Evolutionary conservation across 495 filamentous ascomycete genomes (phyloP).

Genomic region (Darksidea phi): DNA sequence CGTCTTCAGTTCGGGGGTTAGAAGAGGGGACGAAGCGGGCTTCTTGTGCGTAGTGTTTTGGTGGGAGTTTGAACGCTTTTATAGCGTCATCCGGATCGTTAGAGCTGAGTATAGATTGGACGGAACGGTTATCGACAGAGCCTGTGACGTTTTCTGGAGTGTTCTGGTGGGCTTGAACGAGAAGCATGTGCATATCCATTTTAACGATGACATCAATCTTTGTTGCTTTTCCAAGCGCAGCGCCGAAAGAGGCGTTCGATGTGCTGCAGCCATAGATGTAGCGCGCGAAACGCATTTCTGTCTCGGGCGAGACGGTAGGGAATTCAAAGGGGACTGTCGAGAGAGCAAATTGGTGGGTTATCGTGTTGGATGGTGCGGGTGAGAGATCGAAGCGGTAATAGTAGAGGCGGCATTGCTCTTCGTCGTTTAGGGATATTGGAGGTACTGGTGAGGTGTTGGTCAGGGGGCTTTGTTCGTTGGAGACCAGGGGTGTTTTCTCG

Average conservation of each 20-base stretch:
- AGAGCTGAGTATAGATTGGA: constrained; percentile 48
- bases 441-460: not conserved
- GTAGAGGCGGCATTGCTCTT: constrained; percentile 64
- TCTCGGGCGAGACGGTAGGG: constrained; percentile 51
- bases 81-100: constrained; percentile 53
- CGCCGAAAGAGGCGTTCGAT: constrained; percentile 49
- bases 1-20: constrained; percentile 48
- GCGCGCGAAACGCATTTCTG: constrained; percentile 54
- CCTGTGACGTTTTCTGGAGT: constrained; percentile 53
- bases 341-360: constrained; percentile 61
- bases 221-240: constrained; percentile 53
- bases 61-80: constrained; percentile 56
- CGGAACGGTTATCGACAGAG: constrained; percentile 54
- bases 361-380: constrained; percentile 34
- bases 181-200: constrained; percentile 52
- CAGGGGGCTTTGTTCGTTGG: not conserved
- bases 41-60: constrained; percentile 62
- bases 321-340: constrained; percentile 64
- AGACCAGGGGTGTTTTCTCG: constrained; percentile 8
- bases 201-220: constrained; percentile 65
- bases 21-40: constrained; percentile 56
- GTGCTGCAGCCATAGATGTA: constrained; percentile 60
- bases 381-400: constrained; percentile 58
- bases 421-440: constrained; percentile 41
- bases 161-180: constrained; percentile 45